Base-by-base conservation (phyloP, 768 basidiomycete species). In the Coprinopsis cinerea region DNA sequence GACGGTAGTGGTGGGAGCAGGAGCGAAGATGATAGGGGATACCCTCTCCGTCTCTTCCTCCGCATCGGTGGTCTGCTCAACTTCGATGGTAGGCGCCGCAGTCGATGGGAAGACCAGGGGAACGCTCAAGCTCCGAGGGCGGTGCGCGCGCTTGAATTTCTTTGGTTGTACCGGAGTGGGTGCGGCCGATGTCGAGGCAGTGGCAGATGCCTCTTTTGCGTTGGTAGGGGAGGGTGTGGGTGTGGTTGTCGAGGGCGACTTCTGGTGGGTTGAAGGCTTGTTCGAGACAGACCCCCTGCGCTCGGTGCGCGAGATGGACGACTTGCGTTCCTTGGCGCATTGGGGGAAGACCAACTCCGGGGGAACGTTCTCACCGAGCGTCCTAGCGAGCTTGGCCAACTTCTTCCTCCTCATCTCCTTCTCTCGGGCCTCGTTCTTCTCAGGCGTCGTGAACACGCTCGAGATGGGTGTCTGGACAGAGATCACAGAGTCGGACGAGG, bases 281-380 rank as follows among this genome's bases (percentile, higher is more conserved):
- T 23, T 46, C 9, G 54, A 40, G 23, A 53, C 5, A 18, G 49
- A 26, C 3, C 15, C 32, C 13, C 22, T 35, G n/a, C 25, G 24
- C 53, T 22, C 37, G 17, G 48, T 7, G 42, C 30, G 43, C 18
- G 48, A 27, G 41, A 25, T 42, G 5, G 53, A 35, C 30, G 22
- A 10, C 23, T 23, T 10, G 9, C 24, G 18, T 25, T 43, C 41
- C 26, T 28, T 42, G 25, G 28, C 9, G n/a, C n/a, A n/a, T 30
- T 2, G 46, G 13, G 53, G 20, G 18, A 71, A 70, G 2, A 83
- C 72, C 22, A 83, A 72, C 56, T 81, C 79, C 2, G 72, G 60
- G 14, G 82, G 82, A 32, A 83, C 67, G 52, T 73, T 75, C 63
- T 82, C 80, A 27, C 82, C 82, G 5, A 83, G 67, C 20, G 77